phyloP scores from a whole-genome alignment of 805 yeast species.

The Candida sonorensis region DNA sequence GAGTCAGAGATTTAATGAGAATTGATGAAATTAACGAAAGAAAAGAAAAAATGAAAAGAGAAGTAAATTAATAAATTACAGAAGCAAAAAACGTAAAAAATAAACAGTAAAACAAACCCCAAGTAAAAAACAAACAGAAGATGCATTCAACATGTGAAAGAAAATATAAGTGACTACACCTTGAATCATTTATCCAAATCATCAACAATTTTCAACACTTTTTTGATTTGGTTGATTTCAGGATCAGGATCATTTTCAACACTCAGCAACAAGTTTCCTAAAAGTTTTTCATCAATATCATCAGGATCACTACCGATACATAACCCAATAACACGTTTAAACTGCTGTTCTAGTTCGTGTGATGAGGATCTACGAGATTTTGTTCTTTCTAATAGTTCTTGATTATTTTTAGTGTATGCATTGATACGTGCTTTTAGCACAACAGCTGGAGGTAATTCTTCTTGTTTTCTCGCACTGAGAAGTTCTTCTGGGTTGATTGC shows the following conservation, averaged over 20 bases:
- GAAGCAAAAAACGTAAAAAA: neutral
- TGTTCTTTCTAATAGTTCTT: conserved; percentile 45
- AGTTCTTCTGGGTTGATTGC: conserved; percentile 6
- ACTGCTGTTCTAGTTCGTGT: conserved; percentile 60
- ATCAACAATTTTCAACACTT: conserved; percentile 27
- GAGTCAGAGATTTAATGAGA: too few relatives aligned
- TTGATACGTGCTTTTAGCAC: conserved; percentile 69
- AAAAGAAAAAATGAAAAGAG: neutral
- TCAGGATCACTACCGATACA: conserved; percentile 84
- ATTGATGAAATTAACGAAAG: too few relatives aligned
- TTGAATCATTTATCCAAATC: conserved; percentile 16
- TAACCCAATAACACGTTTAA: conserved; percentile 79
- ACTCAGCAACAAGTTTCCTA: conserved; percentile 82
- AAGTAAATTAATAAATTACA: too few relatives aligned
- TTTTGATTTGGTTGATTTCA: conserved; percentile 28
- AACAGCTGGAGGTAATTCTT: conserved; percentile 38
- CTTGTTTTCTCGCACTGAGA: conserved; percentile 9
- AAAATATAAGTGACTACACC: neutral
- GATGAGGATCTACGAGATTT: conserved; percentile 46
- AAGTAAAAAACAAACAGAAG: neutral
- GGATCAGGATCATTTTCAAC: conserved; percentile 78
- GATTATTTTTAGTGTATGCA: conserved; percentile 72
- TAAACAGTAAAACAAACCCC: neutral
- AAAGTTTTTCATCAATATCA: conserved; percentile 51
- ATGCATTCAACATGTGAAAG: neutral